Conservation (phyloP, 345 rosid genomes). For the Linum lewisii region DNA sequence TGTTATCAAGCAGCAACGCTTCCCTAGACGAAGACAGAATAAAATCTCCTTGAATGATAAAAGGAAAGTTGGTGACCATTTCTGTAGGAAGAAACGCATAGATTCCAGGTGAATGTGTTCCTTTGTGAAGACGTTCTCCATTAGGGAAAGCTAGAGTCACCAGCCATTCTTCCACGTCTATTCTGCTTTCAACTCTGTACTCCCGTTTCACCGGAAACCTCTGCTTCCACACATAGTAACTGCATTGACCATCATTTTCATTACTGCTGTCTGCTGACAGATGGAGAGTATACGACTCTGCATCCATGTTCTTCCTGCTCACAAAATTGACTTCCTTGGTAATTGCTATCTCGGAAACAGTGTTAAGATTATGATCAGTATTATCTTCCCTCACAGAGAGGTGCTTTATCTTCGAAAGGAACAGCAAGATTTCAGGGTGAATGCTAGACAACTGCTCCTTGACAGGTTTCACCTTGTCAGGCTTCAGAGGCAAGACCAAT, state of each 20-base stretch:
- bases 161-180: constrained; percentile 55
- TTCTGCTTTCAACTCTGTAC: constrained; percentile 51
- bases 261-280: constrained; percentile 37
- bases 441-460: constrained; percentile 56
- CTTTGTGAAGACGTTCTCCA: constrained; percentile 43
- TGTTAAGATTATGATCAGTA: constrained; percentile 28
- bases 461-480: constrained; percentile 53
- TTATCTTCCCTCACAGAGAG: constrained; percentile 57
- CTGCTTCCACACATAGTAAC: constrained; percentile 65
- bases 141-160: constrained; percentile 68
- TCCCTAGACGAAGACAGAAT: constrained; percentile 65
- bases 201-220: constrained; percentile 50
- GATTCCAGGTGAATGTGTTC: constrained; percentile 44
- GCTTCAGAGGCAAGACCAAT: constrained; percentile 51
- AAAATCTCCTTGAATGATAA: constrained; percentile 67
- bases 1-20: constrained; percentile 46
- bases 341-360: constrained; percentile 43
- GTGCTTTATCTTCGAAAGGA: constrained; percentile 50
- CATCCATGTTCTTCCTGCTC: constrained; percentile 61
- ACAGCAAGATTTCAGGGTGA: constrained; percentile 59
- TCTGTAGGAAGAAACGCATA: constrained; percentile 74
- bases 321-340: constrained; percentile 37
- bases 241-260: constrained; percentile 27
- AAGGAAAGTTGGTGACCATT: constrained; percentile 60
- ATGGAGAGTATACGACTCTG: constrained; percentile 52